These are phyloP conservation scores for Neovahlkampfia damariscottae DNA, from an alignment of 78 protist genomes.

Conservation along the genomic window DNA sequence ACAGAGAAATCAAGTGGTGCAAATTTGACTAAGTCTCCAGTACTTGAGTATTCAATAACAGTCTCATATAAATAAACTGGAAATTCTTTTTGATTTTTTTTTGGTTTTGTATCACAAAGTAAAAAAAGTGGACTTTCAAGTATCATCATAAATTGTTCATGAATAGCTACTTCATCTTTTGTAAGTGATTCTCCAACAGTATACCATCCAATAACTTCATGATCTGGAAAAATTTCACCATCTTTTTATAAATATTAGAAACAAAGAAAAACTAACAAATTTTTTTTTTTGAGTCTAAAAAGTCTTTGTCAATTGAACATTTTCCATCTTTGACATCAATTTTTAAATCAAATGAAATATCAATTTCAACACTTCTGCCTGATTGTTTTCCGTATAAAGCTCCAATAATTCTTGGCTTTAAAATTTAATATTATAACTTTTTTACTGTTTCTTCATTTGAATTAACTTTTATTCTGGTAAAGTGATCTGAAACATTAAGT, in stretches of 20 bases:
- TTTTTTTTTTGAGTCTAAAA: slow-evolving; percentile 37
- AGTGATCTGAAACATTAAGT: slow-evolving; percentile 67
- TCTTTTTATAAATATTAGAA: background rate
- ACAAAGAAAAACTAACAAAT: slow-evolving; percentile 37
- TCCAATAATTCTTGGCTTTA: slow-evolving; percentile 41
- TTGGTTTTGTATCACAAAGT: background rate
- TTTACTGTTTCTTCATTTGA: background rate
- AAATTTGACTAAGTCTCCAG: background rate
- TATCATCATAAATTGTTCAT: background rate
- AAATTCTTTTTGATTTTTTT: background rate
- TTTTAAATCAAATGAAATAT: slow-evolving; percentile 59
- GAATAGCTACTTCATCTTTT: background rate
- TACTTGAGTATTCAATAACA: background rate
- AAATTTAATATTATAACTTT: background rate
- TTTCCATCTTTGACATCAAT: background rate
- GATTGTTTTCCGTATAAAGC: slow-evolving; percentile 47
- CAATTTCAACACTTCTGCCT: slow-evolving; percentile 62
- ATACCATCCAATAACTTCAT: slow-evolving; percentile 35
- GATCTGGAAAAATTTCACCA: slow-evolving; percentile 13
- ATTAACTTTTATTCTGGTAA: slow-evolving; percentile 43
- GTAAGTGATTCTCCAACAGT: background rate
- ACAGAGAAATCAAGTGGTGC: background rate
- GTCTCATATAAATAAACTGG: slow-evolving; percentile 10
- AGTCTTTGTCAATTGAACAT: slow-evolving; percentile 34
- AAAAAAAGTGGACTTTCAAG: slow-evolving; percentile 1